Evolutionary conservation across 441 rosid species (phyloP), one percentile per base, ranked within the genome.

Genomic region (Pelargonium citronellum): DNA sequence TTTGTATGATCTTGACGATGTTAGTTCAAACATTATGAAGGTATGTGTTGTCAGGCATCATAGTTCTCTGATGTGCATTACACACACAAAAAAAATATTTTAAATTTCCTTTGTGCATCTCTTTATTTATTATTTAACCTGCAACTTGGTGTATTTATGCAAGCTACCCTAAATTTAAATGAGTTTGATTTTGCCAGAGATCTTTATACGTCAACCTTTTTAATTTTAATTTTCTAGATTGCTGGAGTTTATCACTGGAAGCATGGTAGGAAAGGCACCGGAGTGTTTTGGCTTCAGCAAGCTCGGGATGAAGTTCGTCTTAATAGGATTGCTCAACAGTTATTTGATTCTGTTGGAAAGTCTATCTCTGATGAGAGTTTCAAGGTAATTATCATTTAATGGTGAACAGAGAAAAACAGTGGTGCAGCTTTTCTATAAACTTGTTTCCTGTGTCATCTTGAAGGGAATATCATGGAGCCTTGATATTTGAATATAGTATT

Each of bases 191-290:
- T 57, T 57, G 27, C 27, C 2, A 55, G 2, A 55, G 22, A 55
- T 55, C 57, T 17, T 17, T 7, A 43, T 16, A 17, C 22, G 7
- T 2, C 22, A 55, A 0, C 7, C 4, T 20, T 67, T 70, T 69
- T 68, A 9, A 47, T 65, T 20, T 68, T 83, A 39, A 44, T 65
- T 64, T 75, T 65, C 5, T 79, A 95, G 98, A 90, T 90, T 70
- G 86, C 92, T 49, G 97, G 99, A 79, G 86, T 90, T 70, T 77
- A 88, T 83, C 89, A 92, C 70, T 95, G 97, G 98, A 95, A 95
- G 87, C 97, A 90, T 83, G 98, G 97, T 68, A 83, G 85, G 81
- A 90, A 89, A 85, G 96, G 96, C 47, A 79, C 83, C 73, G 99
- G 89, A 67, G 80, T 91, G 37, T 95, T 83, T 71, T 95, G 97